These are phyloP conservation scores for Blastocystis hominis DNA, from an alignment of 352 stramenopile genomes.

Conservation along the genomic window DNA sequence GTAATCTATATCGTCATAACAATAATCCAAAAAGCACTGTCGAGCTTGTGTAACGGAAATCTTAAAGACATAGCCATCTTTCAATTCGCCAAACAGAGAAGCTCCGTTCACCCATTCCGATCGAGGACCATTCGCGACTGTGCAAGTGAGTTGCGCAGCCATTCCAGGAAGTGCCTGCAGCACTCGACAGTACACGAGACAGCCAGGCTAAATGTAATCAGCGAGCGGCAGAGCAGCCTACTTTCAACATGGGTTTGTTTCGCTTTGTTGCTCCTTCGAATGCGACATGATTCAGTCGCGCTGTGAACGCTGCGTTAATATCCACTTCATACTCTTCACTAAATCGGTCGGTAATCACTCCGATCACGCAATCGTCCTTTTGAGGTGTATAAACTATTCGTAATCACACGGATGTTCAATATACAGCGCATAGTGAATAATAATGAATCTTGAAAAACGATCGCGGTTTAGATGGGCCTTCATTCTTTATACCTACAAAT, in stretches of 20 bases:
- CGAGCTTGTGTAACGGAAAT: not conserved
- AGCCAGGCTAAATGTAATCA: not conserved
- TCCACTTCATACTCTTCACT: slow-evolving; percentile 49
- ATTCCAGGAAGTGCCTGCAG: slow-evolving; percentile 51
- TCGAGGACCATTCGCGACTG: slow-evolving; percentile 1
- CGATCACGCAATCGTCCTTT: slow-evolving; percentile 50
- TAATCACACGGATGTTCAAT: not conserved
- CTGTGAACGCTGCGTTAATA: slow-evolving; percentile 35
- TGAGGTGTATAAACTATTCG: slow-evolving; percentile 38
- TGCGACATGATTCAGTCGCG: not conserved
- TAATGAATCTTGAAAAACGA: not conserved
- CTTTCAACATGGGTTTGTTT: slow-evolving; percentile 45
- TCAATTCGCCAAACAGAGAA: slow-evolving; percentile 53
- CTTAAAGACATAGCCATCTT: slow-evolving; percentile 48
- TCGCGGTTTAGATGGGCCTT: not conserved
- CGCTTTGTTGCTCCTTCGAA: slow-evolving; percentile 56
- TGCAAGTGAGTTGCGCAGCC: slow-evolving; percentile 43
- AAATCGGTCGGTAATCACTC: slow-evolving; percentile 38
- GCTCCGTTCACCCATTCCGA: slow-evolving; percentile 42
- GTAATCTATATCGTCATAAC: slow-evolving; percentile 14
- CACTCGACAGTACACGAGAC: slow-evolving; percentile 45
- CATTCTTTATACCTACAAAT: not conserved
- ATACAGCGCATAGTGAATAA: not conserved
- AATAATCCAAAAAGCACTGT: not conserved
- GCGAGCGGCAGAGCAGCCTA: not conserved